Conservation (phyloP, 768 basidiomycete genomes). For the Phanerochaete sordida region DNA sequence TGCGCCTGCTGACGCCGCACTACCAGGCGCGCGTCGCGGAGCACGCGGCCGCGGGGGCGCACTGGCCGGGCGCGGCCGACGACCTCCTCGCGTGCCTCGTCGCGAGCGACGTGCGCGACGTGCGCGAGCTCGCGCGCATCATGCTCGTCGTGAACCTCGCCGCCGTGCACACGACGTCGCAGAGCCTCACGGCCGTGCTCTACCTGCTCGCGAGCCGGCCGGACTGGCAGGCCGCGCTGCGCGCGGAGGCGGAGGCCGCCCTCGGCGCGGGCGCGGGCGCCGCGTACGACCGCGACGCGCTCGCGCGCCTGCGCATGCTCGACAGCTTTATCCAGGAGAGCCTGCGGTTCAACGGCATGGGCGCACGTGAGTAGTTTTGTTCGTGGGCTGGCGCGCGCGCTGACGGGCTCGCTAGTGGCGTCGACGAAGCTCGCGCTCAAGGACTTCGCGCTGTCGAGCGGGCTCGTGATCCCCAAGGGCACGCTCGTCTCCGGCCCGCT, state of each 20-base stretch:
- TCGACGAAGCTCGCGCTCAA: not conserved
- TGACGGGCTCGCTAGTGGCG: constrained; percentile 10
- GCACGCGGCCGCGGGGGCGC: constrained; percentile 7
- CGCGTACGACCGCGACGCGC: constrained; percentile 25
- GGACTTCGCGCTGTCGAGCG: constrained; percentile 17
- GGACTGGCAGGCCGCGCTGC: constrained; percentile 23
- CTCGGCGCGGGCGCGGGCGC: too few relatives aligned
- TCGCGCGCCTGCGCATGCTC: constrained; percentile 29
- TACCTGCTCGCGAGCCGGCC: constrained; percentile 27
- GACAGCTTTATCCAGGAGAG: constrained; percentile 34
- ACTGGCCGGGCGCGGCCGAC: not conserved
- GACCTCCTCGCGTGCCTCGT: constrained; percentile 19
- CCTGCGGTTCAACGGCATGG: constrained; percentile 22
- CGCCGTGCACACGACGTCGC: constrained; percentile 16
- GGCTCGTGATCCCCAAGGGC: constrained; percentile 19
- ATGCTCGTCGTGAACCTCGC: constrained; percentile 20
- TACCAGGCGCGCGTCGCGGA: constrained; percentile 12
- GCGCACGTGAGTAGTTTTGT: constrained; percentile 16
- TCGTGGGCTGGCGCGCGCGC: constrained; percentile 1
- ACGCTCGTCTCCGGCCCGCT: constrained; percentile 15
- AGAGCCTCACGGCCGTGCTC: constrained; percentile 25
- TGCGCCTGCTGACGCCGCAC: constrained; percentile 7
- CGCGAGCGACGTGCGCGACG: constrained; percentile 8
- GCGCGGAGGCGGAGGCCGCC: constrained; percentile 28
- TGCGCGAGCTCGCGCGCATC: not conserved